phyloP scores from a whole-genome alignment of 805 yeast genomes.

The Zygosaccharomyces gambellarensis region DNA sequence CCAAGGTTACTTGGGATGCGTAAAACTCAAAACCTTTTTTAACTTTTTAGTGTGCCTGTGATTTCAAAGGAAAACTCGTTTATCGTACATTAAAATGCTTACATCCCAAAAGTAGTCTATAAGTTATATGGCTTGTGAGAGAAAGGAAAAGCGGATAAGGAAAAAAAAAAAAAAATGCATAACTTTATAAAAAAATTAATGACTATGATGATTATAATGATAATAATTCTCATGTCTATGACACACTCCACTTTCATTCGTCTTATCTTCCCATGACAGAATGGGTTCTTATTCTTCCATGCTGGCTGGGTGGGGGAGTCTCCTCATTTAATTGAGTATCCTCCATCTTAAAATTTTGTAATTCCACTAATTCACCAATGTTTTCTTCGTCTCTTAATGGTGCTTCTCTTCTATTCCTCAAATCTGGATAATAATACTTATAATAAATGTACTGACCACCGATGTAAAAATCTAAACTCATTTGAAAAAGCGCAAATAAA shows the following conservation, averaged over 20 bases:
- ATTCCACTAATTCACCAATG: slow-evolving; percentile 12
- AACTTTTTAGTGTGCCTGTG: not conserved
- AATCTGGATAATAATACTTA: slow-evolving; percentile 37
- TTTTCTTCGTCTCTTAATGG: slow-evolving; percentile 1
- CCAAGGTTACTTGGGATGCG: slow-evolving; percentile 4
- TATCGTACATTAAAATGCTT: not conserved
- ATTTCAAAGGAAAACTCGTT: slow-evolving; percentile 1
- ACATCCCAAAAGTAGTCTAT: slow-evolving; percentile 1
- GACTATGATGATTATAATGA: not conserved
- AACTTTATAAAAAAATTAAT: too few relatives aligned
- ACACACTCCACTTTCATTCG: not conserved
- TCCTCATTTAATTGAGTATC: not conserved
- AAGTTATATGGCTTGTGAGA: not conserved
- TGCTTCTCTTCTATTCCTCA: slow-evolving; percentile 6
- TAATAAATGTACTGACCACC: slow-evolving; percentile 69
- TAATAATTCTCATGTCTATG: not conserved
- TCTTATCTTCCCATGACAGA: not conserved
- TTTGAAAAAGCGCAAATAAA: slow-evolving; percentile 71
- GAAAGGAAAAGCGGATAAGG: not conserved
- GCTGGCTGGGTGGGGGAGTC: slow-evolving; percentile 11
- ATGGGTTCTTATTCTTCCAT: slow-evolving; percentile 11
- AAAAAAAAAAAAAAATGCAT: not conserved
- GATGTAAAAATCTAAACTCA: slow-evolving; percentile 65
- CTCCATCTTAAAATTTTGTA: slow-evolving; percentile 13
- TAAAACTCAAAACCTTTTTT: not conserved